A percentile compares a stretch with the other conserved stretches of the same genome.
These are phyloP conservation scores for Chrysosporium keratinophilum DNA, from an alignment of 2,329 filamentous ascomycete species.

Conservation along the genomic window DNA sequence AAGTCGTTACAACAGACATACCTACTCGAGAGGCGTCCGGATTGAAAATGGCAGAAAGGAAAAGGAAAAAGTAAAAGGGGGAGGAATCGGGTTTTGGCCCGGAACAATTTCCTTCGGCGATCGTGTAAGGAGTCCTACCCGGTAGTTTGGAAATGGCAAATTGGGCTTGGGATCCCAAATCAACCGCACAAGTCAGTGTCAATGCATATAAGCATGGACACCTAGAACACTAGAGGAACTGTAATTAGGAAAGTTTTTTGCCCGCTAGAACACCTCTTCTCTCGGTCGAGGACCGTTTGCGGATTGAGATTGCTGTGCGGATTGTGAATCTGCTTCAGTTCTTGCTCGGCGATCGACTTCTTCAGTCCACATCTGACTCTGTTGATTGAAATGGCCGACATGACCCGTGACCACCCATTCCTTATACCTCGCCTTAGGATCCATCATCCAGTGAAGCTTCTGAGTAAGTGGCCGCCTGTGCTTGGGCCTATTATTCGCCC, in stretches of 20 bases:
- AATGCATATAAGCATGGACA: too few species aligned
- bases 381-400: not conserved
- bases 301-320: not conserved
- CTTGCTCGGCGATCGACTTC: not conserved
- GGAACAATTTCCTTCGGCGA: too few species aligned
- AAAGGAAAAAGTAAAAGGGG: too few species aligned
- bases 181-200: too few species aligned
- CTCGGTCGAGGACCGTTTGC: not conserved
- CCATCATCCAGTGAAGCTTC: conserved; percentile 8
- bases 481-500: not conserved
- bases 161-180: too few species aligned
- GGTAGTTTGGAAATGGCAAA: too few species aligned
- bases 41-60: too few species aligned
- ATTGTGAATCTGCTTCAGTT: not conserved
- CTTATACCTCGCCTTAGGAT: conserved; percentile 13
- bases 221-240: not conserved
- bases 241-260: not conserved
- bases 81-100: too few species aligned
- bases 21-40: too few species aligned
- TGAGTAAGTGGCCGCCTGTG: not conserved
- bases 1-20: too few species aligned
- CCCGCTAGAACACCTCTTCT: not conserved
- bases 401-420: conserved; percentile 12
- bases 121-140: too few species aligned
- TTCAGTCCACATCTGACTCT: not conserved